phyloP scores from a whole-genome alignment of 768 basidiomycete genomes.

The Paxillus involutus region DNA sequence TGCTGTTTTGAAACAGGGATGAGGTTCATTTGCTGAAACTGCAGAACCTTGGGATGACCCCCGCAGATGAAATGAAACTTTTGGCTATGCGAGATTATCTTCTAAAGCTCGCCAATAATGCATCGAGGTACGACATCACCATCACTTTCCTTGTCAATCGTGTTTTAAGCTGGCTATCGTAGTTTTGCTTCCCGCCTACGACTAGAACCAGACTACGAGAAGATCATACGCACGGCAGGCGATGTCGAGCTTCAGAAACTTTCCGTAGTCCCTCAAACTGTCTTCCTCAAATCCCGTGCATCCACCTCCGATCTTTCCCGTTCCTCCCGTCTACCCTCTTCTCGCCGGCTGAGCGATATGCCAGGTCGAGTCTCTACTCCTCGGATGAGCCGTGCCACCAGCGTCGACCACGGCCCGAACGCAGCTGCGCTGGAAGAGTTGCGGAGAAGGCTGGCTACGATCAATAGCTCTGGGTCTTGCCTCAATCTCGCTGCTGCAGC shows the following conservation, averaged over 20 bases:
- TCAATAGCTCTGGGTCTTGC: constrained; percentile 72
- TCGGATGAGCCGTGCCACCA: constrained; percentile 46
- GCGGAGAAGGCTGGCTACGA: constrained; percentile 68
- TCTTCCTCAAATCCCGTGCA: constrained; percentile 70
- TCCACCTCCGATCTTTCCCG: constrained; percentile 37
- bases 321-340: constrained; percentile 38
- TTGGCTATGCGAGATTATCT: constrained; percentile 89
- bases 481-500: constrained; percentile 44
- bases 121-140: constrained; percentile 56
- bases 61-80: constrained; percentile 81
- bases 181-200: constrained; percentile 70
- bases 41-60: constrained; percentile 85
- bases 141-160: background rate
- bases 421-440: constrained; percentile 77
- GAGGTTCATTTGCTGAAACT: constrained; percentile 73
- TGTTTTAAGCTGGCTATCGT: constrained; percentile 4
- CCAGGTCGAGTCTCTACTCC: constrained; percentile 51
- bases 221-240: constrained; percentile 59
- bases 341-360: constrained; percentile 42
- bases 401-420: constrained; percentile 42
- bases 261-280: constrained; percentile 86
- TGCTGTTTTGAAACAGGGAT: constrained; percentile 51
- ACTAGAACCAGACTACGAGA: constrained; percentile 62
- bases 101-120: constrained; percentile 76
- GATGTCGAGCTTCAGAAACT: constrained; percentile 84